Conservation (phyloP, 2,329 filamentous ascomycete species). For the Aureobasidium leucospermi region DNA sequence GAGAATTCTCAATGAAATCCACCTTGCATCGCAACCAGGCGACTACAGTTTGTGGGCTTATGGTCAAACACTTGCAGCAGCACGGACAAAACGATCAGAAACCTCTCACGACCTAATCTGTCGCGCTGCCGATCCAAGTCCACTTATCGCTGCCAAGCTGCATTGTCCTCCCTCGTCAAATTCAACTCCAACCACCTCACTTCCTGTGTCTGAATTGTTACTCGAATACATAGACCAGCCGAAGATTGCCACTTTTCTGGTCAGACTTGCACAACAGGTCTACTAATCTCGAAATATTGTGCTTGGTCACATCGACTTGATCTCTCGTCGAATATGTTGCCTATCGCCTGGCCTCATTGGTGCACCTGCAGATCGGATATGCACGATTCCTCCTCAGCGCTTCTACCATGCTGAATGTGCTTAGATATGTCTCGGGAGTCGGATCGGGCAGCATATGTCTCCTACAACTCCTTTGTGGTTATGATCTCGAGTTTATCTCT, state of each 20-base stretch:
- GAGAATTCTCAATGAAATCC: neutral
- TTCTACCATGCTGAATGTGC: neutral
- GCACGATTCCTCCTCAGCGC: neutral
- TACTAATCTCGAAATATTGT: too few species aligned
- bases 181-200: too few species aligned
- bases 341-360: neutral
- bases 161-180: neutral
- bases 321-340: neutral
- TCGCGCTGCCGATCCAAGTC: constrained; percentile 2
- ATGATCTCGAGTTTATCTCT: neutral
- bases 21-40: neutral
- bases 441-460: neutral
- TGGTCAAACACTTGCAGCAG: neutral
- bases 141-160: constrained; percentile 3
- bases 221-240: too few species aligned
- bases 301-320: neutral
- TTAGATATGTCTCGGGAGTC: neutral
- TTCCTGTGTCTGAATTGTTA: too few species aligned
- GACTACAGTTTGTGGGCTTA: neutral
- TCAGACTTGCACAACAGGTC: neutral
- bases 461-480: neutral
- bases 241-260: neutral
- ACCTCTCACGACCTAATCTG: neutral
- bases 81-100: neutral
- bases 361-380: neutral